phyloP scores from a whole-genome alignment of 2,329 filamentous ascomycete genomes.

The Rugonectria rugulosa region DNA sequence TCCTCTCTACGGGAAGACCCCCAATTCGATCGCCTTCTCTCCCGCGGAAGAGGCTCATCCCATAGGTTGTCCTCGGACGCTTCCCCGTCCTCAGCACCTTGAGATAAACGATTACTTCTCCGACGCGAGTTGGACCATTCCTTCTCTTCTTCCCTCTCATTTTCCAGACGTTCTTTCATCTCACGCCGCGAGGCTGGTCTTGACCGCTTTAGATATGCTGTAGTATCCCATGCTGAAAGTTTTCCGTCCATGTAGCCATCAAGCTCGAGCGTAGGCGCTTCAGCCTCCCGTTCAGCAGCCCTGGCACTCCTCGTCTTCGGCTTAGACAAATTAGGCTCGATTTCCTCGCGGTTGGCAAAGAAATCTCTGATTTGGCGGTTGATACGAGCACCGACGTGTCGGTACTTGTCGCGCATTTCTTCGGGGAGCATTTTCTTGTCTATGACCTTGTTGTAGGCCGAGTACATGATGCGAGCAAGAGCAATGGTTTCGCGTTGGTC shows the following conservation, averaged over 20 bases:
- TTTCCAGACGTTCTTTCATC: no score
- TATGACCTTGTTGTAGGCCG: constrained; percentile 53
- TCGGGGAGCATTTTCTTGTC: constrained; percentile 50
- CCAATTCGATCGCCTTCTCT: background rate
- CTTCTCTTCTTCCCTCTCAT: no score
- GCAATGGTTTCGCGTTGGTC: constrained; percentile 52
- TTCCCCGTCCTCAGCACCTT: constrained; percentile 29
- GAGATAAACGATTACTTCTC: no score
- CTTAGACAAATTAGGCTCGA: constrained; percentile 43
- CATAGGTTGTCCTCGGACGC: constrained; percentile 27
- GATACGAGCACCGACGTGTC: constrained; percentile 43
- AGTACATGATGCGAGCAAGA: constrained; percentile 55
- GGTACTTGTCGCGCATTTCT: constrained; percentile 44
- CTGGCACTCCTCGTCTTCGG: no score
- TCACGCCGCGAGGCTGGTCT: no score
- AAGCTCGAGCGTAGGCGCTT: no score
- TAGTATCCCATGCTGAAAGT: no score
- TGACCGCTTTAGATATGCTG: no score
- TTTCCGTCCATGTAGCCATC: no score
- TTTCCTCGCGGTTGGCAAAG: constrained; percentile 43
- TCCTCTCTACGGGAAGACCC: background rate
- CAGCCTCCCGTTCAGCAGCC: no score
- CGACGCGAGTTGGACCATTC: no score
- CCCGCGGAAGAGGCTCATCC: background rate
- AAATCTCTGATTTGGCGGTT: constrained; percentile 49